A percentile compares a stretch with the other conserved stretches of the same genome.
Conservation (phyloP, 1,284 basidiomycete species). For the Marasmius sp. region DNA sequence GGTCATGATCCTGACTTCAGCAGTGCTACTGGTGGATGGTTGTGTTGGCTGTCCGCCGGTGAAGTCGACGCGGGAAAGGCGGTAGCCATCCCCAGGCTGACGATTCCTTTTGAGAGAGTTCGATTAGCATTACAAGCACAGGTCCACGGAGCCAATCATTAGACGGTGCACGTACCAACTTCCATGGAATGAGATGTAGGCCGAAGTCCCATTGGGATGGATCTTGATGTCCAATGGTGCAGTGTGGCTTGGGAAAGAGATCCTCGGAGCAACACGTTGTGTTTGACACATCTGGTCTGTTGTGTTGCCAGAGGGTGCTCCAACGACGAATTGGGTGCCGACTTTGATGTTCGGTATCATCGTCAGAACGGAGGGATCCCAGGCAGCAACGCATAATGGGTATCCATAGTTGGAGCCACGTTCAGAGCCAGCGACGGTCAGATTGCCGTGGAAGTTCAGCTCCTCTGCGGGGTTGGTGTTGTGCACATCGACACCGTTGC, state of each 20-base stretch:
- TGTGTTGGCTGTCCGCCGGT: neutral
- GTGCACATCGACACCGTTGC: neutral
- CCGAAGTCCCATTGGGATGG: neutral
- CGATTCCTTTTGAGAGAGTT: neutral
- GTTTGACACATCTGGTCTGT: neutral
- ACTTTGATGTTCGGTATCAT: neutral
- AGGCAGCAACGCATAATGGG: neutral
- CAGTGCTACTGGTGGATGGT: neutral
- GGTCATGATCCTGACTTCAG: neutral
- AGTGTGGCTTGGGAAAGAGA: neutral
- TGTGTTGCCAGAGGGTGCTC: neutral
- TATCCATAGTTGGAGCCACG: slow-evolving; percentile 1
- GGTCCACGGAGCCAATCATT: neutral
- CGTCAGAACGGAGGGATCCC: neutral
- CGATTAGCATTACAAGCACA: neutral
- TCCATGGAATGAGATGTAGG: slow-evolving; percentile 3
- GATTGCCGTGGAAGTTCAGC: neutral
- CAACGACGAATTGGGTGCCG: neutral
- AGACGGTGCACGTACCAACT: neutral
- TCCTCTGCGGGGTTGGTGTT: slow-evolving; percentile 2
- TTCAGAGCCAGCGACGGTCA: neutral
- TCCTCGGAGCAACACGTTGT: neutral
- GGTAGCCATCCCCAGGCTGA: neutral
- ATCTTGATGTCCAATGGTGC: slow-evolving; percentile 3
- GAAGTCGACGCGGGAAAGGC: neutral